Base-by-base conservation (phyloP, 2,329 filamentous ascomycete species). In the Diplodia seriata region DNA sequence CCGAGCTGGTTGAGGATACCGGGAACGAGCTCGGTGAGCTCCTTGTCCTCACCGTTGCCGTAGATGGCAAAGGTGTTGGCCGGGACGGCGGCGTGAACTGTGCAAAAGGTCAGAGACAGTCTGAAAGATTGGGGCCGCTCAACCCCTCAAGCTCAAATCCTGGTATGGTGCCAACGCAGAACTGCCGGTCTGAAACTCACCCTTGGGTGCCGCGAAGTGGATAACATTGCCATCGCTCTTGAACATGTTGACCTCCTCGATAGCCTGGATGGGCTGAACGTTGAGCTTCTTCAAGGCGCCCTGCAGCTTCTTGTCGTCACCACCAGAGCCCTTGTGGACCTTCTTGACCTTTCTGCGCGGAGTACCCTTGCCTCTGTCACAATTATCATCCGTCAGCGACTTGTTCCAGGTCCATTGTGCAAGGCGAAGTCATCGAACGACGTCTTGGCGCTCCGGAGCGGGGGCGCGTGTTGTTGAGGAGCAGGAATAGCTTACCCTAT, bases 161-260 rank as follows among this genome's bases (percentile, higher is more conserved):
- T 50, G 11, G 56, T n/a, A 26, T 15, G 33, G 63, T 15, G 56
- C 66, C 50, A 47, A 23, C 11, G 43, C 55, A 38, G 33, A 55
- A 18, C 62, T 47, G 15, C 31, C 38, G 26, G 50, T 49, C 15
- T 31, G 33, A 20, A 20, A 76, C 88, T 79, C 85, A 98, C 95
- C 95, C 88, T 97, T 97, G 76, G 95, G 95, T 79, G 92, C 92
- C 77, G 93, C 91, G 82, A 99, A 99, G 89, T 99, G 95, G 80
- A 99, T 98, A 83, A 99, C 95, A 83, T 99, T 99, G 83, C 95
- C 95, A 81, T 99, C 95, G 81, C 92, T 91, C 91, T 99, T 99
- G 91, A 99, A 99, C 95, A 99, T 99, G 91, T 99, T 99, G 82
- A 99, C 95, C 87, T 99, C 95, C 90, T 99, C 95, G 78, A 99